These are phyloP conservation scores for Quercus ilex DNA, from an alignment of 306 rosid species.

Conservation along the genomic window DNA sequence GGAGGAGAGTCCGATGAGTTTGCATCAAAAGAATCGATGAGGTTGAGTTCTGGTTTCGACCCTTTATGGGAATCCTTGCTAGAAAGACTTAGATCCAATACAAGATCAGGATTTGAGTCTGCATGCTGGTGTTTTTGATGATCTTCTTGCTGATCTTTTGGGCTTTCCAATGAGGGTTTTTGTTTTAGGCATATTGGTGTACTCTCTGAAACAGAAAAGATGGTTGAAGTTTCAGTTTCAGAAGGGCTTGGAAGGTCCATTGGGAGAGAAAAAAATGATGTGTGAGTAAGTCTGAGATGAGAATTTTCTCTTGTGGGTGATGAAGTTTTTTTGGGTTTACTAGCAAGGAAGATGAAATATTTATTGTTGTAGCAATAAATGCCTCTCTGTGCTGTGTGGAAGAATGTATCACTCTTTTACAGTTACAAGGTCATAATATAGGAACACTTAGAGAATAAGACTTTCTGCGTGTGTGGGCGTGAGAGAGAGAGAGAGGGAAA, in stretches of 20 bases:
- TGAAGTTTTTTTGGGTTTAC: slow-evolving; percentile 21
- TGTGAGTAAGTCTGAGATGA: neutral
- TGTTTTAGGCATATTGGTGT: slow-evolving; percentile 12
- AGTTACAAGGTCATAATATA: slow-evolving; percentile 78
- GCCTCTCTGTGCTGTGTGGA: slow-evolving; percentile 31
- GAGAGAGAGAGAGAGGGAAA: slow-evolving; percentile 25
- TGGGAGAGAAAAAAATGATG: neutral
- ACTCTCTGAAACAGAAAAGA: slow-evolving; percentile 26
- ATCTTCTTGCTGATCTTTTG: slow-evolving; percentile 16
- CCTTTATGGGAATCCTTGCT: slow-evolving; percentile 39
- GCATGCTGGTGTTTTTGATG: slow-evolving; percentile 12
- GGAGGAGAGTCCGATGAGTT: slow-evolving; percentile 35
- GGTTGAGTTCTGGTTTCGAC: slow-evolving; percentile 60
- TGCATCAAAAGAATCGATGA: slow-evolving; percentile 58
- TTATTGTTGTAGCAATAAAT: slow-evolving; percentile 35
- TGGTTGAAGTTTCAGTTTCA: slow-evolving; percentile 49
- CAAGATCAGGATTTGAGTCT: slow-evolving; percentile 25
- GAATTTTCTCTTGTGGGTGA: slow-evolving; percentile 10
- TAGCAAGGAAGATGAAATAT: slow-evolving; percentile 16
- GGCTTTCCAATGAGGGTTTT: slow-evolving; percentile 25
- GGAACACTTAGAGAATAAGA: slow-evolving; percentile 48
- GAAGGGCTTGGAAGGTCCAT: slow-evolving; percentile 46
- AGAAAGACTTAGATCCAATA: slow-evolving; percentile 68
- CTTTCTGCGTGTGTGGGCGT: slow-evolving; percentile 8
- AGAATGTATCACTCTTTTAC: slow-evolving; percentile 45